Conservation (phyloP, 2,329 filamentous ascomycete genomes). For the Dothideomycetes sp. region DNA sequence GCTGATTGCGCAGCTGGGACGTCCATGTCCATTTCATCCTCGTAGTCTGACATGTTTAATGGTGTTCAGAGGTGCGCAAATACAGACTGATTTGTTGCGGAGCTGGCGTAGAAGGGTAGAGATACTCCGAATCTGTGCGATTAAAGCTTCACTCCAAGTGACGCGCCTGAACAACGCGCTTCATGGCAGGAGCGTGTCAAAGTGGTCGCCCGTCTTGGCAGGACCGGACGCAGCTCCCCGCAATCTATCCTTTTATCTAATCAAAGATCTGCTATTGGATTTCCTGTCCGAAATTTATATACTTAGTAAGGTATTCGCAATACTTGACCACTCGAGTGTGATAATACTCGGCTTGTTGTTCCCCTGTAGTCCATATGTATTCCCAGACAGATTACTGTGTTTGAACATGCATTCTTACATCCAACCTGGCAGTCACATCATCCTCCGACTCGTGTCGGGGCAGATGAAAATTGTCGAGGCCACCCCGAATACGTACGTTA, state of each 20-base stretch:
- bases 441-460: conserved; percentile 48
- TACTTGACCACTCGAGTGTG: too few species aligned
- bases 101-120: too few species aligned
- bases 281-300: not conserved
- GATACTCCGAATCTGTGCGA: too few species aligned
- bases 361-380: too few species aligned
- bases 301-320: too few species aligned
- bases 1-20: conserved; percentile 37
- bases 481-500: conserved; percentile 53
- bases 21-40: conserved; percentile 57
- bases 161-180: not conserved
- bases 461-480: conserved; percentile 47
- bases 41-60: conserved; percentile 42
- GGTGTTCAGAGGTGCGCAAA: not conserved
- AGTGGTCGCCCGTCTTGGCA: not conserved
- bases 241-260: not conserved
- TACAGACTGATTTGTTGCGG: not conserved
- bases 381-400: too few species aligned
- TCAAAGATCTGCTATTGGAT: not conserved
- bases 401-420: conserved; percentile 39
- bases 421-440: conserved; percentile 40
- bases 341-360: too few species aligned
- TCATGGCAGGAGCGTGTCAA: too few species aligned
- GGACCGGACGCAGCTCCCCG: not conserved
- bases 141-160: not conserved